Evolutionary conservation across 805 yeast genomes (phyloP).

Genomic region (Groenewaldozyma salmanticensis): DNA sequence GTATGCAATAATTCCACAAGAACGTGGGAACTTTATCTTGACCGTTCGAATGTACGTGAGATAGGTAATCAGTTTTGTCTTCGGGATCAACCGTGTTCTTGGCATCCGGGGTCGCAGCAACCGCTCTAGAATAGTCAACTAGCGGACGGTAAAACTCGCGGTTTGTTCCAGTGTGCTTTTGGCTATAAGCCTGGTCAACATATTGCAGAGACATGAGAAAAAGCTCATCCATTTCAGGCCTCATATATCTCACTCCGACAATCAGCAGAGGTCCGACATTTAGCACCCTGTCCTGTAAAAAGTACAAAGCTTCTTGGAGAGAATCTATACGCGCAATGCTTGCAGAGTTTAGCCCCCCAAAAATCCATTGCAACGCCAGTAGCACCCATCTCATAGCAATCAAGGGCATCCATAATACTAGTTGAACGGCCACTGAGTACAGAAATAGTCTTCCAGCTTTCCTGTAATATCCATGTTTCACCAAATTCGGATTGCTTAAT

Average conservation of each 20-base stretch:
- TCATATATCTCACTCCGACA: conserved; percentile 29
- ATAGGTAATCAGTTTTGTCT: neutral
- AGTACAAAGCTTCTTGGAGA: conserved; percentile 21
- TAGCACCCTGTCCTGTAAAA: conserved; percentile 31
- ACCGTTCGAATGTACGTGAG: neutral
- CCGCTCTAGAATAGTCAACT: conserved; percentile 4
- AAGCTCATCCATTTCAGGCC: conserved; percentile 32
- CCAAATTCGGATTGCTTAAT: conserved; percentile 35
- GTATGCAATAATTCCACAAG: conserved; percentile 10
- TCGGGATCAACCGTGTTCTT: neutral
- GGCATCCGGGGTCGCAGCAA: neutral
- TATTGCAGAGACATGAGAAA: conserved; percentile 32
- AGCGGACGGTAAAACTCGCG: conserved; percentile 18
- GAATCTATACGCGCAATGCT: conserved; percentile 12
- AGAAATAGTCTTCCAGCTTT: conserved; percentile 30
- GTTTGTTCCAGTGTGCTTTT: conserved; percentile 32
- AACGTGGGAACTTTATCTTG: conserved; percentile 3
- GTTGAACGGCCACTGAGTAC: conserved; percentile 31
- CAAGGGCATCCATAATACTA: conserved; percentile 27
- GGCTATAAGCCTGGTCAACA: conserved; percentile 30
- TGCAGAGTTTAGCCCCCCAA: conserved; percentile 13
- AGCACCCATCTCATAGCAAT: conserved; percentile 15
- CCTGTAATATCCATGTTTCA: conserved; percentile 28
- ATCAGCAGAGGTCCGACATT: conserved; percentile 34
- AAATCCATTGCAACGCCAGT: conserved; percentile 16